Percentiles rank a stretch among this genome's conserved stretches.
phyloP scores from a whole-genome alignment of 768 basidiomycete genomes.

The Boletus rubroflammeus region DNA sequence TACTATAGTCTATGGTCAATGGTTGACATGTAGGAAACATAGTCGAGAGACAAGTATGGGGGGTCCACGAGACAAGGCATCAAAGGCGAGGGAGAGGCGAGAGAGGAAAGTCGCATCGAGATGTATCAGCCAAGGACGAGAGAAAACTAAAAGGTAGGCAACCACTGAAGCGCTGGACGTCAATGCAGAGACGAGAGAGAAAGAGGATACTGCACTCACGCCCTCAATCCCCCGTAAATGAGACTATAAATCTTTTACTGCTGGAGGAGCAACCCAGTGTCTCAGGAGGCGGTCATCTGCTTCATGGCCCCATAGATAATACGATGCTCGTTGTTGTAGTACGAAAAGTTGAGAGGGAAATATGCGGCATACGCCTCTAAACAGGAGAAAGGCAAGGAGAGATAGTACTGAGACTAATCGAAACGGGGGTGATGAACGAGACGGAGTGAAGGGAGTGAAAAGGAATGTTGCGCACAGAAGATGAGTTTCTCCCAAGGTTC shows the following conservation, averaged over 20 bases:
- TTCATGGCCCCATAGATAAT: slow-evolving; percentile 61
- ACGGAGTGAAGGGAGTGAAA: not conserved
- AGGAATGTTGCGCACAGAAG: slow-evolving; percentile 42
- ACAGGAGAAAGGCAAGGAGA: slow-evolving; percentile 41
- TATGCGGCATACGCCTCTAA: slow-evolving; percentile 52
- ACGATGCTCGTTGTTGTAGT: slow-evolving; percentile 50
- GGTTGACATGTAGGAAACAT: not conserved
- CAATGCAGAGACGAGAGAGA: not conserved
- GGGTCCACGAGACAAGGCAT: not conserved
- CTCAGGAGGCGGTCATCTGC: slow-evolving; percentile 24
- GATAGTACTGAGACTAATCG: slow-evolving; percentile 39
- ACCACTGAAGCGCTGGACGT: slow-evolving; percentile 1
- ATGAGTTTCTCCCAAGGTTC: slow-evolving; percentile 70
- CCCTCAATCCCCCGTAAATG: not conserved
- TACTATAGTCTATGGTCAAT: slow-evolving; percentile 2
- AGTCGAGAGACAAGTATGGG: not conserved
- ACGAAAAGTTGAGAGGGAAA: slow-evolving; percentile 54
- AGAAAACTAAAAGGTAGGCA: not conserved
- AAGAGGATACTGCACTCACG: slow-evolving; percentile 6
- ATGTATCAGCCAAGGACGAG: not conserved
- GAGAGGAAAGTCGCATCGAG: not conserved
- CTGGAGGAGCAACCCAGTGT: slow-evolving; percentile 22
- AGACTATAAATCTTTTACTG: slow-evolving; percentile 26
- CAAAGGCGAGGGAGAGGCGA: not conserved
- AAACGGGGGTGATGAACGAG: not conserved